Percentiles rank a stretch among this genome's conserved stretches.
Evolutionary conservation across 306 rosid genomes (phyloP).

Genomic region (Argentina anserina): DNA sequence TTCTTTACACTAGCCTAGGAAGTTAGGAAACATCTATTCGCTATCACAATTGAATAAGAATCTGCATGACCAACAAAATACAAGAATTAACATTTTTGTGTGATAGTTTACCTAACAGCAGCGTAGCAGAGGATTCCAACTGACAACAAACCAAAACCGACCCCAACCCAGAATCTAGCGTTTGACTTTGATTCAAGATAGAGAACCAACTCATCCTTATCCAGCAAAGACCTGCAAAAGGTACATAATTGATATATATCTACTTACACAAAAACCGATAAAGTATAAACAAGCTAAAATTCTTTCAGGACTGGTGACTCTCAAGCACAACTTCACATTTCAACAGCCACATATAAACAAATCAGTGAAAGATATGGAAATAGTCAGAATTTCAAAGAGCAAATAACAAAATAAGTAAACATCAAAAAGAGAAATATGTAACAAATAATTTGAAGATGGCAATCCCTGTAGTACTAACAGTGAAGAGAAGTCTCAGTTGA

Average conservation of each 20-base stretch:
- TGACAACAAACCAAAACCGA: constrained; percentile 64
- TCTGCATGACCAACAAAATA: background rate
- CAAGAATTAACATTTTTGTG: background rate
- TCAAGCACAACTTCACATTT: background rate
- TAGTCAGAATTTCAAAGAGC: background rate
- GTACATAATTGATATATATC: constrained; percentile 10
- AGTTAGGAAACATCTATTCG: background rate
- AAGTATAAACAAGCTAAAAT: background rate
- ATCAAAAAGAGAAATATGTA: background rate
- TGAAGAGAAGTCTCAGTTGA: background rate
- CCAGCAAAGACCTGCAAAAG: constrained; percentile 67
- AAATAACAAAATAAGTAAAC: too few relatives aligned
- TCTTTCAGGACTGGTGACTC: background rate
- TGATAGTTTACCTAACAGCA: constrained; percentile 44
- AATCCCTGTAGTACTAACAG: background rate
- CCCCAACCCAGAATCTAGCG: constrained; percentile 55
- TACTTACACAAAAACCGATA: background rate
- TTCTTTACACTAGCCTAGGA: background rate
- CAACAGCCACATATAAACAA: background rate
- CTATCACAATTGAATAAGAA: background rate
- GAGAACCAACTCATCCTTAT: constrained; percentile 74
- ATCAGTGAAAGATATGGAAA: background rate
- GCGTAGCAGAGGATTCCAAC: constrained; percentile 78
- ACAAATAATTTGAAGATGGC: background rate
- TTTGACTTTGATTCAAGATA: constrained; percentile 53